phyloP scores from a whole-genome alignment of 495 filamentous ascomycete genomes.

The Penicillium longicatenatum region DNA sequence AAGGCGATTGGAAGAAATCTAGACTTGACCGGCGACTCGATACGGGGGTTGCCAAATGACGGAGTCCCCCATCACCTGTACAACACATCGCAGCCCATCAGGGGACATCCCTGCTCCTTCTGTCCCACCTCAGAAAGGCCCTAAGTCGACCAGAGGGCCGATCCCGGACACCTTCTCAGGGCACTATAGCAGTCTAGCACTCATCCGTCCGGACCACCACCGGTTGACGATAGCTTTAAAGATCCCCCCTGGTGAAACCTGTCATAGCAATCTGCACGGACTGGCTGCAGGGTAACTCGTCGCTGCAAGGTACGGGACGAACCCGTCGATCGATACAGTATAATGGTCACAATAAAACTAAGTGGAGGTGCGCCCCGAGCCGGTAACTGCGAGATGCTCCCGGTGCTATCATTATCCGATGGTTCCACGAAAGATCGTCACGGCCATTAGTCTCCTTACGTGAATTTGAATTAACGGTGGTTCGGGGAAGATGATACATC shows the following conservation, averaged over 20 bases:
- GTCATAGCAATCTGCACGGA: slow-evolving; percentile 24
- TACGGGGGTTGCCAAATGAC: background rate
- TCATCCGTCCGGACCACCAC: too few relatives aligned
- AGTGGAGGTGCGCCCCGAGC: slow-evolving; percentile 9
- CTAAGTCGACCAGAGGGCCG: too few relatives aligned
- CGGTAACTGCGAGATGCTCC: background rate
- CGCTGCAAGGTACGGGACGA: slow-evolving; percentile 36
- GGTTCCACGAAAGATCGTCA: background rate
- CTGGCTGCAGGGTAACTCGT: slow-evolving; percentile 30
- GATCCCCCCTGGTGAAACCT: slow-evolving; percentile 17
- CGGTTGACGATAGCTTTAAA: background rate
- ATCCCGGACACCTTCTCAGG: background rate
- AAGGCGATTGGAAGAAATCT: background rate
- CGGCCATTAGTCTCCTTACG: background rate
- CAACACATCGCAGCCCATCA: background rate
- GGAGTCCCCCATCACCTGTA: background rate
- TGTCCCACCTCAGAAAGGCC: slow-evolving; percentile 12
- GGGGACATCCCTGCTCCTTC: slow-evolving; percentile 13
- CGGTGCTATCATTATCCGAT: background rate
- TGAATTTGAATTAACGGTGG: background rate
- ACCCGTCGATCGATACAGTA: slow-evolving; percentile 28
- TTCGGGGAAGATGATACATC: background rate
- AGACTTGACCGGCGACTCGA: background rate
- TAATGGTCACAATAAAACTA: background rate
- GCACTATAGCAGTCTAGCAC: too few relatives aligned